A percentile compares a stretch with the other conserved stretches of the same genome.
Evolutionary conservation across 768 basidiomycete genomes (phyloP).

Genomic region (Leccinum incarnatum): DNA sequence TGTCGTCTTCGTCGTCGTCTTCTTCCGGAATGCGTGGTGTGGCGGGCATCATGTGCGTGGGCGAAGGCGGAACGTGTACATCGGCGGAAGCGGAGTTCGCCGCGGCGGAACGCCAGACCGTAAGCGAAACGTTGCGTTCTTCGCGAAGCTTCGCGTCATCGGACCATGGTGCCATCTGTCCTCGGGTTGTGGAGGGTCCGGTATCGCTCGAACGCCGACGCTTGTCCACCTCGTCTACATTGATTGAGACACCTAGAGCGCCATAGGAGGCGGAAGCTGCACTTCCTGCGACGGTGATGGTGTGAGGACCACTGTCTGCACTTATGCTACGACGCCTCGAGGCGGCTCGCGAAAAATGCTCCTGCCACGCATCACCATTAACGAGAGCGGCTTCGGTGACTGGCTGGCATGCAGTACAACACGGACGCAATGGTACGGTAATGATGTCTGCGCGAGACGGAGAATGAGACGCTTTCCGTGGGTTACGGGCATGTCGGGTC

Average conservation of each 20-base stretch:
- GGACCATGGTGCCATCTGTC: not conserved
- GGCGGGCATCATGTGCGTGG: slow-evolving; percentile 8
- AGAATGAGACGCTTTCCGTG: slow-evolving; percentile 25
- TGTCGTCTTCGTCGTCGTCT: slow-evolving; percentile 49
- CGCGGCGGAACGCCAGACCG: not conserved
- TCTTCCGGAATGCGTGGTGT: slow-evolving; percentile 34
- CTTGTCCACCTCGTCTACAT: slow-evolving; percentile 65
- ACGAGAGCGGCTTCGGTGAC: slow-evolving; percentile 55
- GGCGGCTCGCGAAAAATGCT: slow-evolving; percentile 63
- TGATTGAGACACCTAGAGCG: slow-evolving; percentile 37
- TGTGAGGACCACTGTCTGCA: slow-evolving; percentile 30
- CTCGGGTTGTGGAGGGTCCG: not conserved
- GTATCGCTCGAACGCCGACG: slow-evolving; percentile 47
- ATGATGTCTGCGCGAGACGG: slow-evolving; percentile 39
- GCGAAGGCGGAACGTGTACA: slow-evolving; percentile 9
- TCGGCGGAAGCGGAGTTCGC: slow-evolving; percentile 1
- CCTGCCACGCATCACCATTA: slow-evolving; percentile 59
- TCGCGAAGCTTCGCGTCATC: not conserved
- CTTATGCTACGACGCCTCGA: slow-evolving; percentile 53
- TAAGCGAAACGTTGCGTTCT: not conserved
- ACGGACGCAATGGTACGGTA: slow-evolving; percentile 69
- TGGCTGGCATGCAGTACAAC: slow-evolving; percentile 61
- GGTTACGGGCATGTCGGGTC: slow-evolving; percentile 14
- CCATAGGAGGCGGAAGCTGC: slow-evolving; percentile 25
- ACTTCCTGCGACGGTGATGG: slow-evolving; percentile 31